Base-by-base conservation (phyloP, 495 filamentous ascomycete species). In the Trichoderma reesei region DNA sequence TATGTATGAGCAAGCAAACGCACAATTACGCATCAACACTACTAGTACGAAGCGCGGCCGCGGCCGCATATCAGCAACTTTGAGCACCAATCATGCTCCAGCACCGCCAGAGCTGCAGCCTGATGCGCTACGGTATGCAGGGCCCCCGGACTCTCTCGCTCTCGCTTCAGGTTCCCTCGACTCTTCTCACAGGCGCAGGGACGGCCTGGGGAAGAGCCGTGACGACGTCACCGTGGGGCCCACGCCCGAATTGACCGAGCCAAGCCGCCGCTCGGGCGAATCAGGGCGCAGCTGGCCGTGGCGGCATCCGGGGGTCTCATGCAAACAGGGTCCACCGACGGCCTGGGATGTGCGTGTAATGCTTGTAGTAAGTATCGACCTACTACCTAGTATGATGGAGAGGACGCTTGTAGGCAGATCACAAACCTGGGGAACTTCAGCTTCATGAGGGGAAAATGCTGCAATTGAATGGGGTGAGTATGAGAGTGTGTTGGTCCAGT, bases 151-250 rank as follows among this genome's bases (percentile, higher is more conserved):
- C 18, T 56, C 46, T 18, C 46, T 18, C 20, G n/a, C 46, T 13
- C n/a, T 56, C 48, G 9, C 48, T 31, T 9, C 11, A 13, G 26
- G 26, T 26, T 26, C 26, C 26, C 26, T 20, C 9, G 20, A 56
- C 18, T 10, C 26, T 10, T 31, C 20, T 56, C 20, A 33, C 9
- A 10, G 26, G 4, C 34, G 3, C 26, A 48, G 20, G 34, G 20
- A n/a, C 26, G 26, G 42, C 42, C 42, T 46, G 51, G 51, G 51
- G 51, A 33, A 56, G 44, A 26, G 51, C 51, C 18, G 26, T 31
- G 51, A 13, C 51, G 51, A 56, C 51, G 51, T 56, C 51, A 56
- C 51, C 5, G 51, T 56, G 51, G 51, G 51, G 51, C 18, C 18
- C 7, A 10, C 7, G 26, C 6, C 31, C 51, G 51, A 56, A 56